Conservation (phyloP, 73 alveolate genomes). For the Halteria grandinella region DNA sequence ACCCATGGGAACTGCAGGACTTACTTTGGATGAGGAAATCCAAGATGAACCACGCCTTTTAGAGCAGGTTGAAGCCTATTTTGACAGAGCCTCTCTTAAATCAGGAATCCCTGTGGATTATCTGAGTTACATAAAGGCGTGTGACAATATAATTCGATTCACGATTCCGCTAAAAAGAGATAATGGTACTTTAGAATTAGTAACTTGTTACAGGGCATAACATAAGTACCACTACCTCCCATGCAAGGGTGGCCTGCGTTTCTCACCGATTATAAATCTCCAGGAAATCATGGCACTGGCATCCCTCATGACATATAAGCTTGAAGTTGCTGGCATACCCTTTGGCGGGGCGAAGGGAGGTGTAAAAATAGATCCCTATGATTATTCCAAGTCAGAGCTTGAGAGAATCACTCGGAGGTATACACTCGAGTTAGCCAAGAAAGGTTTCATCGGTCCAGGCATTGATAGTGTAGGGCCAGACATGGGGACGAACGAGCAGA, state of each 20-base stretch:
- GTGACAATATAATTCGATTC: conserved; percentile 58
- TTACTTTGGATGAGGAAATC: too few species aligned
- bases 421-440: conserved; percentile 84
- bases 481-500: conserved; percentile 67
- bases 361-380: conserved; percentile 73
- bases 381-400: conserved; percentile 76
- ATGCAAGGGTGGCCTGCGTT: conserved; percentile 89
- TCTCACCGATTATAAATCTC: conserved; percentile 69
- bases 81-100: conserved; percentile 76
- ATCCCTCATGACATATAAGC: conserved; percentile 83
- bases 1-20: too few species aligned
- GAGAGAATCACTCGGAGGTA: conserved; percentile 88
- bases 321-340: conserved; percentile 81
- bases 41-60: conserved; percentile 74
- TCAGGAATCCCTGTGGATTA: conserved; percentile 72
- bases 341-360: conserved; percentile 96
- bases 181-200: conserved; percentile 70
- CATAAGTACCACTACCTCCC: conserved; percentile 85
- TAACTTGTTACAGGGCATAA: conserved; percentile 87
- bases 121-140: conserved; percentile 62
- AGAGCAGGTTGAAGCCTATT: conserved; percentile 68
- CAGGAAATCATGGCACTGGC: conserved; percentile 87
- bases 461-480: conserved; percentile 86
- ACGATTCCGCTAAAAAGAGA: conserved; percentile 79
- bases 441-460: conserved; percentile 87